Base-by-base conservation (phyloP, 495 filamentous ascomycete species). In the Tuber indicum region DNA sequence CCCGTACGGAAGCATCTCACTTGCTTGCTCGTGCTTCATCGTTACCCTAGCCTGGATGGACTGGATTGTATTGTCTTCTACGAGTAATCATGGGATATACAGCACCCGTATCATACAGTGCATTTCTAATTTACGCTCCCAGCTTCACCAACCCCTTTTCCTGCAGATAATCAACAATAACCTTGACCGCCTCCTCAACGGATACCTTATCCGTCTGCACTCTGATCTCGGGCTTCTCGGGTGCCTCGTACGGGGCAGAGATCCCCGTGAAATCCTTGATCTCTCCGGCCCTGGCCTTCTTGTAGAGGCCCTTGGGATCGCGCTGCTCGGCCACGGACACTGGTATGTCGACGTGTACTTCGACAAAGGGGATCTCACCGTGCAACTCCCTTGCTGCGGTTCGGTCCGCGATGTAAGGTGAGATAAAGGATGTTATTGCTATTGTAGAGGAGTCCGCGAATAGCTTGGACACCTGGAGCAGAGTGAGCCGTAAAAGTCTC, bases 261-360 rank as follows among this genome's bases (percentile, higher is more conserved):
- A 99, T 93, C 16, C 96, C 96, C 19, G 96, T 99, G 83, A 99
- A 99, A 80, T 98, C 94, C 87, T 95, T 95, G 83, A 98, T 97
- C 83, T 95, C 89, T 21, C 96, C 96, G 72, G 91, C 91, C 26
- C 94, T 87, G 9, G 96, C 96, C 89, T 97, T 97, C 89, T 96
- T 96, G 84, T 99, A 99, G 75, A 99, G 85, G 14, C 95, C 96
- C 89, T 99, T 99, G 41, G 96, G 96, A 84, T 99, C 96, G 76
- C 96, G 88, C 87, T 92, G 85, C 89, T 99, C 96, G n/a, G 96
- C 96, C 49, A 92, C 92, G 84, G 91, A 92, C 75, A 98, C 86
- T 6, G 93, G 90, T 17, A 98, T 88, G 84, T 99, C 94, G 71
- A 99, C 89, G 81, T 90, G 95, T 32, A 98, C 92, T 85, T 99